Conservation (phyloP, 164 flowering plant genomes). For the Annona squamosa region DNA sequence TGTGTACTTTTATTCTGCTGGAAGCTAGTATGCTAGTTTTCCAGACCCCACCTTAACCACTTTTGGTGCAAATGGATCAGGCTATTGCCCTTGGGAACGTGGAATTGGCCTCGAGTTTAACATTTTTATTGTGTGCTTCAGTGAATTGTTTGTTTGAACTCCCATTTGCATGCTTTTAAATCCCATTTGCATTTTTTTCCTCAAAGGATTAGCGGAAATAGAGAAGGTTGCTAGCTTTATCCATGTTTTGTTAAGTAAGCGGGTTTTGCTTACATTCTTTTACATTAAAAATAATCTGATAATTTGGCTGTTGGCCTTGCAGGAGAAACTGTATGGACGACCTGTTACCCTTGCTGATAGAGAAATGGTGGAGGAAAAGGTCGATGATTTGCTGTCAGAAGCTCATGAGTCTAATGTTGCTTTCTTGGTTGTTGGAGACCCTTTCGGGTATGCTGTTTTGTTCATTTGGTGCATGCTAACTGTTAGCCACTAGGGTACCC, state of each 20-base stretch:
- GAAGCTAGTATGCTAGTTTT: too few species aligned
- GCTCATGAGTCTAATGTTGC: conserved; percentile 65
- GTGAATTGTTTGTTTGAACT: background rate
- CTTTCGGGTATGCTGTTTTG: conserved; percentile 61
- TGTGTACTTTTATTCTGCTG: too few species aligned
- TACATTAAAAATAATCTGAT: background rate
- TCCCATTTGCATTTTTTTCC: too few species aligned
- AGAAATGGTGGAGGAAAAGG: conserved; percentile 87
- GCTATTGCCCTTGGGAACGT: background rate
- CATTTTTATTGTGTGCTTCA: background rate
- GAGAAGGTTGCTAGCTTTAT: background rate
- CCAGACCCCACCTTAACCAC: background rate
- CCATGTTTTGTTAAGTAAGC: too few species aligned
- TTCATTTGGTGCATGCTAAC: background rate
- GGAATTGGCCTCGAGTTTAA: background rate
- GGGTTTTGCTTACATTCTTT: background rate
- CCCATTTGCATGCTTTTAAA: background rate
- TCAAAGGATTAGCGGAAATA: background rate
- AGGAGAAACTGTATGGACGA: conserved; percentile 74
- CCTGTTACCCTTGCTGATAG: conserved; percentile 66
- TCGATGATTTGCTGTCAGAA: conserved; percentile 52
- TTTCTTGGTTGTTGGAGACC: conserved; percentile 93
- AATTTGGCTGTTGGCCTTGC: conserved; percentile 5
- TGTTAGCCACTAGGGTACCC: background rate
- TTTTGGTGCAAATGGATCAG: background rate